phyloP scores from a whole-genome alignment of 805 yeast species.

The Ogataea minuta region DNA sequence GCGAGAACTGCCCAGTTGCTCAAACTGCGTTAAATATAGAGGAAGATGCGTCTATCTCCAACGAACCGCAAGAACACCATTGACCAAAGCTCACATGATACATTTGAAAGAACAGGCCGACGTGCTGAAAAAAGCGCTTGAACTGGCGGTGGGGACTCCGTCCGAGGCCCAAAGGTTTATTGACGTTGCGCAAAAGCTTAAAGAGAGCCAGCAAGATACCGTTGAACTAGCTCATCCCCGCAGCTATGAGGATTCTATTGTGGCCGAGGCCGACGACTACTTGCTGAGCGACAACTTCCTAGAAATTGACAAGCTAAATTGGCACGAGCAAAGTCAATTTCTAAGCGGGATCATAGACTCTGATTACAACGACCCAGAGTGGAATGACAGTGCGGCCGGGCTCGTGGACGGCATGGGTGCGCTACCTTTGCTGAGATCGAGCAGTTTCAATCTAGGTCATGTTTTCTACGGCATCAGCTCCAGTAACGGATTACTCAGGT shows the following conservation, averaged over 20 bases:
- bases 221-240: neutral
- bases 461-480: slow-evolving; percentile 55
- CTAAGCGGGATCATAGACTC: neutral
- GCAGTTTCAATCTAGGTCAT: slow-evolving; percentile 7
- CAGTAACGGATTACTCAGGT: slow-evolving; percentile 42
- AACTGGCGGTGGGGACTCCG: slow-evolving; percentile 19
- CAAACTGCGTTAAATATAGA: slow-evolving; percentile 59
- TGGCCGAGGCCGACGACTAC: slow-evolving; percentile 16
- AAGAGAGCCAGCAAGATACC: neutral
- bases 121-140: slow-evolving; percentile 39
- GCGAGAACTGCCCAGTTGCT: slow-evolving; percentile 64
- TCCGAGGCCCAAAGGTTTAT: slow-evolving; percentile 4
- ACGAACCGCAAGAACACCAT: slow-evolving; percentile 62
- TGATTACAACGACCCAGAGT: slow-evolving; percentile 2
- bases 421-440: slow-evolving; percentile 5
- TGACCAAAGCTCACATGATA: slow-evolving; percentile 70
- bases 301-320: slow-evolving; percentile 43
- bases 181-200: slow-evolving; percentile 2
- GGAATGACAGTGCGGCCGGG: slow-evolving; percentile 3
- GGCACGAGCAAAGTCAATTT: slow-evolving; percentile 46
- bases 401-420: slow-evolving; percentile 13
- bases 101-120: slow-evolving; percentile 55
- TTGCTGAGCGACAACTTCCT: slow-evolving; percentile 28
- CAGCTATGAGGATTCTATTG: neutral
- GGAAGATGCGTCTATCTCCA: slow-evolving; percentile 73